Evolutionary conservation across 2,329 filamentous ascomycete species (phyloP).

Genomic region (Rosellinia necatrix): DNA sequence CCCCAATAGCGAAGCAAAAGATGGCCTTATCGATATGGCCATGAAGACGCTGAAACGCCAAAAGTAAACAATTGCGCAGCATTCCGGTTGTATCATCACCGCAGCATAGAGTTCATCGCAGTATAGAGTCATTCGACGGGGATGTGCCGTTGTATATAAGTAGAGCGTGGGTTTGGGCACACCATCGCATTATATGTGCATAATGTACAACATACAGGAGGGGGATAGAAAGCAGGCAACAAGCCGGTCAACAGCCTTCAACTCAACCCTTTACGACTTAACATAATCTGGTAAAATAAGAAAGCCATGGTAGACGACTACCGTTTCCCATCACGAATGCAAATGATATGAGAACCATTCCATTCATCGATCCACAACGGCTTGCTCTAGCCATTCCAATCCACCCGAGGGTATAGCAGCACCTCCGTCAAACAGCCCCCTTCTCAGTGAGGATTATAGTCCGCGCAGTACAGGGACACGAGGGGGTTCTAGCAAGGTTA

Average conservation of each 20-base stretch:
- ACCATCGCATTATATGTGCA: constrained; percentile 16
- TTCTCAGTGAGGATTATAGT: constrained; percentile 24
- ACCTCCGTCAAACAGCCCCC: too few species aligned
- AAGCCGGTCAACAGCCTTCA: constrained; percentile 13
- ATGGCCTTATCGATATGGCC: constrained; percentile 90
- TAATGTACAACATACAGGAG: constrained; percentile 19
- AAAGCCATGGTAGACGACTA: constrained; percentile 1
- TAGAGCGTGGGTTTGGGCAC: constrained; percentile 16
- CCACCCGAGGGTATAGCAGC: too few species aligned
- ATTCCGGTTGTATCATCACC: constrained; percentile 27
- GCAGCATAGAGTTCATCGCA: constrained; percentile 23
- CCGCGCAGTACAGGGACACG: constrained; percentile 36
- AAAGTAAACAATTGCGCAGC: constrained; percentile 61
- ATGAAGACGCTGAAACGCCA: constrained; percentile 86
- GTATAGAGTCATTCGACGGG: constrained; percentile 27
- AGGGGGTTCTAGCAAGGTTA: constrained; percentile 36
- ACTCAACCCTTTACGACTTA: constrained; percentile 16
- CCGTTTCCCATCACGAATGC: background rate
- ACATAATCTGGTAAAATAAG: constrained; percentile 7
- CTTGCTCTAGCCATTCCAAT: too few species aligned
- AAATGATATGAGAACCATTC: background rate
- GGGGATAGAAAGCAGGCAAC: constrained; percentile 6
- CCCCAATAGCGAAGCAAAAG: constrained; percentile 93
- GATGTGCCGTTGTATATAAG: constrained; percentile 27
- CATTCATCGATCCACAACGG: too few species aligned